Conservation (phyloP, 2,329 filamentous ascomycete genomes). For the Penicillium sp. region DNA sequence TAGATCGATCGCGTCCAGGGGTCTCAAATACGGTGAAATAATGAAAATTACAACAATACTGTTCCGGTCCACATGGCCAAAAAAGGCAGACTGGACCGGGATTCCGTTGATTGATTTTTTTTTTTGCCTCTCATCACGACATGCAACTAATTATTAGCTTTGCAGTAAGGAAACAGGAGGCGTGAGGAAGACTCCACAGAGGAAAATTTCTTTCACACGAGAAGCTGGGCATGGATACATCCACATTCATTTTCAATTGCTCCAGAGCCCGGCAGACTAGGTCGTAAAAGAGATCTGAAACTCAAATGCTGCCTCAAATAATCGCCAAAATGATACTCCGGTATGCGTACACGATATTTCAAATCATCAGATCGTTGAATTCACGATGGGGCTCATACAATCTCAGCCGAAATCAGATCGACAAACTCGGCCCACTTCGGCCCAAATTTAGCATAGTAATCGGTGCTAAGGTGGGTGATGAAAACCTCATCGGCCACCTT, state of each 20-base stretch:
- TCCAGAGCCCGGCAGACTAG: neutral
- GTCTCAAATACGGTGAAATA: neutral
- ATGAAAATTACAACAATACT: neutral
- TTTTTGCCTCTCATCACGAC: neutral
- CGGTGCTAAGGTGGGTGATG: slow-evolving; percentile 39
- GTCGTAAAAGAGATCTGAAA: neutral
- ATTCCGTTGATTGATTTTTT: neutral
- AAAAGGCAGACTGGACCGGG: neutral
- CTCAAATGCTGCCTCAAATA: neutral
- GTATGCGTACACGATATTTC: neutral
- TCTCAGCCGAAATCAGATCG: slow-evolving; percentile 28
- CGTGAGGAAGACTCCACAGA: neutral
- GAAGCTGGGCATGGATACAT: neutral
- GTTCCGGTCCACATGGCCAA: neutral
- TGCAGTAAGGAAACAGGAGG: neutral
- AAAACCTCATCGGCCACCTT: slow-evolving; percentile 41
- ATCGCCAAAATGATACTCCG: neutral
- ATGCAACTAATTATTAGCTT: slow-evolving; percentile 2
- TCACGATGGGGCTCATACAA: slow-evolving; percentile 4
- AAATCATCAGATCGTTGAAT: neutral
- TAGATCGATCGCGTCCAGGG: neutral
- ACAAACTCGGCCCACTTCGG: slow-evolving; percentile 40
- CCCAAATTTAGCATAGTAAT: slow-evolving; percentile 45
- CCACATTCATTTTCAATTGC: neutral
- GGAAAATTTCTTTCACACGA: neutral